Base-by-base conservation (phyloP, 1,284 basidiomycete species). In the Lentinula novae-zelandiae region DNA sequence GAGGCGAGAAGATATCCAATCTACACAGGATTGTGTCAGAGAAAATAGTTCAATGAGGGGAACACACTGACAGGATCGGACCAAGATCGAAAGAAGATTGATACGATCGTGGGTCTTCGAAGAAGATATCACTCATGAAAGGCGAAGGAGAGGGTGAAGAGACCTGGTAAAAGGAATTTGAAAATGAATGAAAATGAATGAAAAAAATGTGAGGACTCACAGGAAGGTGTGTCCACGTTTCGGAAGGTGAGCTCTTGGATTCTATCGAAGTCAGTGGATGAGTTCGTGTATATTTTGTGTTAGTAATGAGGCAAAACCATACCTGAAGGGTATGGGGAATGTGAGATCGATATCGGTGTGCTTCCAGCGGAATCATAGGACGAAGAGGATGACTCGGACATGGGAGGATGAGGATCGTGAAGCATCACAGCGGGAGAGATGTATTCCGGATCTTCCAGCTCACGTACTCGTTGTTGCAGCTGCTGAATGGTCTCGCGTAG, bases 1-100 rank as follows among this genome's bases (percentile, higher is more conserved):
- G 89, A n/a, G 86, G 84, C 34, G 86, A 72, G 67, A 92, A 89
- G 55, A 90, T 85, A 64, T 90, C 86, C 62, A 91, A 70, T 57
- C 89, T 90, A 68, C 49, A 65, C 54, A 58, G 49, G 46, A 54
- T 58, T 12, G n/a, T 58, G 64, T 64, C 44, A 57, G 60, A 31
- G 62, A 44, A 33, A 56, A 53, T 31, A 68, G 53, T 64, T 10
- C 53, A 52, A 42, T 63, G 59, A 60, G 40, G 63, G 31, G 55
- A 15, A 50, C 46, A 50, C 42, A 75, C 84, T 68, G 72, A 90
- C 88, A 90, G 75, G 71, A 88, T 83, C 64, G 82, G 82, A 15
- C 83, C 81, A 56, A 89, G 76, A 65, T 89, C 86, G 46, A 82
- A 70, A 4, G 86, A 82, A 0, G 85, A 80, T 34, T 82, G 82